These are phyloP conservation scores for Cryptococcus hybrid DNA, from an alignment of 1,284 basidiomycete genomes.

Conservation along the genomic window DNA sequence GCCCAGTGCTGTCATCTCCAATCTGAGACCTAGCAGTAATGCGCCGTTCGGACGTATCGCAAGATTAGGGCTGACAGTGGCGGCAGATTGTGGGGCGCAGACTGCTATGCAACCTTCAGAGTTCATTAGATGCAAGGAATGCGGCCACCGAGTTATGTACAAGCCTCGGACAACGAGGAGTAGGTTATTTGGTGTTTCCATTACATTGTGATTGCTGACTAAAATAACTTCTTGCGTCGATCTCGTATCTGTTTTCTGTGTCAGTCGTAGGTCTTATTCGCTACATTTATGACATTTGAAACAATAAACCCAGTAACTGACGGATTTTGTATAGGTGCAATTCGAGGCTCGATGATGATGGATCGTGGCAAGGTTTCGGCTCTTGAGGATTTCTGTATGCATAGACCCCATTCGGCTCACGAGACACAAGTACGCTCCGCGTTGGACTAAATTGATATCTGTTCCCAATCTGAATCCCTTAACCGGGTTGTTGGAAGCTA, in stretches of 20 bases:
- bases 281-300: neutral
- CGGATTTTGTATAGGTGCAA: conserved; percentile 27
- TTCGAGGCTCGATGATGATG: conserved; percentile 37
- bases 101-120: conserved; percentile 92
- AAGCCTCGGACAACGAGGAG: conserved; percentile 96
- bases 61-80: neutral
- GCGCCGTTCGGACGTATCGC: neutral
- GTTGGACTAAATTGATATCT: no score
- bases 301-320: conserved; percentile 8
- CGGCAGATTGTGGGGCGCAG: conserved; percentile 84
- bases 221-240: conserved; percentile 56
- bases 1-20: neutral
- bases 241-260: neutral
- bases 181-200: conserved; percentile 54
- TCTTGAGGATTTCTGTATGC: no score
- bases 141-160: conserved; percentile 98
- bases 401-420: no score
- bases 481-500: no score
- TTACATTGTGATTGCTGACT: neutral
- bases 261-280: conserved; percentile 5
- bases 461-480: no score
- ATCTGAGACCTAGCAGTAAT: neutral
- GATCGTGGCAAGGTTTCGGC: neutral
- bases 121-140: conserved; percentile 94
- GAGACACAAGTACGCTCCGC: no score